Conservation (phyloP, 192 early-diverging fungal species). For the Backusella sp. region DNA sequence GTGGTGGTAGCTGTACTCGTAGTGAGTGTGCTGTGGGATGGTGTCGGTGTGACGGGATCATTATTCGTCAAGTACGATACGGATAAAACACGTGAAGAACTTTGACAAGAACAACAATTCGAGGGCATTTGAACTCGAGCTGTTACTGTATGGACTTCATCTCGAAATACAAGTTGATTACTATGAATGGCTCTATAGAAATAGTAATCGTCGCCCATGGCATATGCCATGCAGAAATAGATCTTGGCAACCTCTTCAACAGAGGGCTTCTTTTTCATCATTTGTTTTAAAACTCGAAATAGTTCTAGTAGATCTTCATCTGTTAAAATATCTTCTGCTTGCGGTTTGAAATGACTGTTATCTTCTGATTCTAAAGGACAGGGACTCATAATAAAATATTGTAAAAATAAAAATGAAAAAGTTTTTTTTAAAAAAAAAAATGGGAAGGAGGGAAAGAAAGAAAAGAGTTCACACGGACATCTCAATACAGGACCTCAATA, state of each 20-base stretch:
- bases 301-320: conserved; percentile 38
- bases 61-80: not conserved
- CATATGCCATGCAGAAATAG: conserved; percentile 31
- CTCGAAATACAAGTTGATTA: conserved; percentile 21
- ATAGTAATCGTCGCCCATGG: conserved; percentile 25
- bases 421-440: not conserved
- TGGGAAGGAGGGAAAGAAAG: not conserved
- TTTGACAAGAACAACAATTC: not conserved
- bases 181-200: conserved; percentile 22
- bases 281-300: conserved; percentile 30
- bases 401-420: not conserved
- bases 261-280: conserved; percentile 24
- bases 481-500: not conserved
- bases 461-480: conserved; percentile 8
- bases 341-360: conserved; percentile 10
- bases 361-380: conserved; percentile 5
- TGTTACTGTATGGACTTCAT: conserved; percentile 8
- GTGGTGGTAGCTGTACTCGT: not conserved
- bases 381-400: not conserved
- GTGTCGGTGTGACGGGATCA: not conserved
- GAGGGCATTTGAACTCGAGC: not conserved
- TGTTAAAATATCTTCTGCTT: conserved; percentile 33
- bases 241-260: conserved; percentile 31
- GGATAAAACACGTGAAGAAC: not conserved
- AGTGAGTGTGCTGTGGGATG: not conserved